A percentile compares a stretch with the other conserved stretches of the same genome.
Conservation (phyloP, 2,329 filamentous ascomycete genomes). For the Sporothrix protearum region DNA sequence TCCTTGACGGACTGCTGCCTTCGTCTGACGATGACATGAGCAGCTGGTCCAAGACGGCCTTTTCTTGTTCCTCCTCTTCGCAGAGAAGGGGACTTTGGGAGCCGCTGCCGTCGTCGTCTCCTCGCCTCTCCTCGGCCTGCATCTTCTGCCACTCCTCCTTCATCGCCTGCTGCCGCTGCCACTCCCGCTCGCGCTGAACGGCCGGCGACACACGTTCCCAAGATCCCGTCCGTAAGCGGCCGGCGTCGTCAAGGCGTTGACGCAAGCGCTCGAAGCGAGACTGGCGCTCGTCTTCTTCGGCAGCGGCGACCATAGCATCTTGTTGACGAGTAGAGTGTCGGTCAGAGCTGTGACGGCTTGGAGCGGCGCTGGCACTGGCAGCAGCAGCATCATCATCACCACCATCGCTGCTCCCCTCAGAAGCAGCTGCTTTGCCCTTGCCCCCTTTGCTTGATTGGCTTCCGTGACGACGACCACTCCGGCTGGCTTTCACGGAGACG, state of each 20-base stretch:
- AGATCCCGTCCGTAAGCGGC: conserved; percentile 14
- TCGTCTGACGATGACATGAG: background rate
- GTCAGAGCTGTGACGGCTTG: background rate
- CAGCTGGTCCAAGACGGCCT: background rate
- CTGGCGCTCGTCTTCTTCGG: background rate
- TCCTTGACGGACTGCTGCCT: background rate
- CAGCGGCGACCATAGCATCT: background rate
- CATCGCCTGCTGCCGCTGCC: conserved; percentile 7
- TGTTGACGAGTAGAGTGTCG: no score
- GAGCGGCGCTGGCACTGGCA: background rate
- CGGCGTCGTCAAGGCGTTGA: conserved; percentile 20
- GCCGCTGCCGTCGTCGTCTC: background rate
- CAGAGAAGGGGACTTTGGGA: background rate
- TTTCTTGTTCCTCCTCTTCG: background rate
- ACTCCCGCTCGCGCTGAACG: conserved; percentile 3
- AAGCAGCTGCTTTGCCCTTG: background rate
- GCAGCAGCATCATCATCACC: background rate
- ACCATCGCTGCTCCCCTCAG: background rate
- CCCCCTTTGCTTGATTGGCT: background rate
- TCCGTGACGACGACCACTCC: background rate
- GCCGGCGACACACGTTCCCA: conserved; percentile 25
- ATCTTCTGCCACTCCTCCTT: conserved; percentile 11
- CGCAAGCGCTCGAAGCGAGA: background rate
- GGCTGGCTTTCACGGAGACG: background rate
- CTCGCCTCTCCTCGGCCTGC: background rate